Evolutionary conservation across 164 flowering plant species (phyloP).

Genomic region (Tinospora cordifolia): DNA sequence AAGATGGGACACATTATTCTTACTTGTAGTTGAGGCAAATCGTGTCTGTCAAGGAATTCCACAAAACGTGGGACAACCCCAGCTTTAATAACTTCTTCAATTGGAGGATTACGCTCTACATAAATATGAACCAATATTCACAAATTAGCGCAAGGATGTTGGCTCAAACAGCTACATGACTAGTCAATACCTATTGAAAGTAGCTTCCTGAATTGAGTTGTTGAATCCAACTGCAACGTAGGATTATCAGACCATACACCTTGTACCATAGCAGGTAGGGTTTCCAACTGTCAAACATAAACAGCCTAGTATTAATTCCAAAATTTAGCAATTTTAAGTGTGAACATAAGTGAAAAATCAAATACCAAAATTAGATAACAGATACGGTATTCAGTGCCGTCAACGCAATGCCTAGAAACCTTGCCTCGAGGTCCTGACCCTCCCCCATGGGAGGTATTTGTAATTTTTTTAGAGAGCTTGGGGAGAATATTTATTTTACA

Average conservation of each 20-base stretch:
- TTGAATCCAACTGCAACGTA: conserved; percentile 57
- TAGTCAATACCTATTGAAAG: conserved; percentile 55
- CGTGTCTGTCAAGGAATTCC: conserved; percentile 59
- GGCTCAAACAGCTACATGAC: neutral
- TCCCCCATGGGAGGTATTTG: too few species aligned
- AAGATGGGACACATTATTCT: neutral
- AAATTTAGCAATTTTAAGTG: neutral
- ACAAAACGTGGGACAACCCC: conserved; percentile 83
- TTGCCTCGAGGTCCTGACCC: too few species aligned
- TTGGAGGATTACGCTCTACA: conserved; percentile 77
- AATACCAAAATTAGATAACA: neutral
- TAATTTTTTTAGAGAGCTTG: too few species aligned
- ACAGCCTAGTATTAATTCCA: neutral
- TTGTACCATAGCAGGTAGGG: conserved; percentile 61
- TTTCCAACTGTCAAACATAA: conserved; percentile 45
- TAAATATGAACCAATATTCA: neutral
- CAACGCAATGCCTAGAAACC: too few species aligned
- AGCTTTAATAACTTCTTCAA: conserved; percentile 76
- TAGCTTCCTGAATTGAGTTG: conserved; percentile 72
- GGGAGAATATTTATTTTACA: too few species aligned
- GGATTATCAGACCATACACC: conserved; percentile 68
- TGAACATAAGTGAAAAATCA: neutral
- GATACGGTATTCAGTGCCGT: too few species aligned
- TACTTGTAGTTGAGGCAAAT: conserved; percentile 73
- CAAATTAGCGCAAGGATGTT: neutral